phyloP scores from a whole-genome alignment of 148 eudicot genomes.

The Heliamphora exappendiculata region DNA sequence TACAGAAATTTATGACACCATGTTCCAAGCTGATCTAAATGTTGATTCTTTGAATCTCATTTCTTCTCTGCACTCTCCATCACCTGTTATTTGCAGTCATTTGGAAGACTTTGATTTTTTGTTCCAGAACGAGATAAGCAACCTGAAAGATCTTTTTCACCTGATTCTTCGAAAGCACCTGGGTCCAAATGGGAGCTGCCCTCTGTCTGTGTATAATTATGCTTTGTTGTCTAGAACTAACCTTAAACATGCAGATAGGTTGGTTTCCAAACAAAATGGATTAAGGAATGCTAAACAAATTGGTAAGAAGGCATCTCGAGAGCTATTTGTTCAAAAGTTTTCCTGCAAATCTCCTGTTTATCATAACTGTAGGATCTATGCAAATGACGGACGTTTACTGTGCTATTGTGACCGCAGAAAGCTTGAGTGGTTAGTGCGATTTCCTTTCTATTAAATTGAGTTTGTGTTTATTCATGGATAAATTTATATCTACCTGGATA shows the following conservation, averaged over 20 bases:
- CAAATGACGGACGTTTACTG: constrained; percentile 85
- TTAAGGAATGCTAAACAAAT: constrained; percentile 40
- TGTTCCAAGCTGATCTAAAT: constrained; percentile 52
- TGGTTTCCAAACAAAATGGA: constrained; percentile 40
- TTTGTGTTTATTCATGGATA: background rate
- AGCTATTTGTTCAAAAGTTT: constrained; percentile 83
- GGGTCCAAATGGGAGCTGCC: constrained; percentile 73
- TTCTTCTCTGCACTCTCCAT: constrained; percentile 42
- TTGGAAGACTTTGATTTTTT: constrained; percentile 52
- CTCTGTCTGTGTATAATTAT: constrained; percentile 70
- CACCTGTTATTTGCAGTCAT: constrained; percentile 71
- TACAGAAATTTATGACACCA: constrained; percentile 39
- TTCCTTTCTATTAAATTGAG: constrained; percentile 5
- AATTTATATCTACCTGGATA: background rate
- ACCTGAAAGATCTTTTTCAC: constrained; percentile 37
- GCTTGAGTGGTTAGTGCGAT: constrained; percentile 77
- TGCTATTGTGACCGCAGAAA: constrained; percentile 93
- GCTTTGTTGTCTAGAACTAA: constrained; percentile 44
- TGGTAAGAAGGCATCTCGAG: constrained; percentile 63
- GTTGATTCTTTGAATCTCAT: constrained; percentile 27
- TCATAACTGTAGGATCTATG: constrained; percentile 94
- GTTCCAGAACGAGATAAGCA: constrained; percentile 35
- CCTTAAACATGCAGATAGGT: constrained; percentile 33
- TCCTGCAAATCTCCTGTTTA: constrained; percentile 98
- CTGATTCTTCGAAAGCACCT: constrained; percentile 53